These are phyloP conservation scores for Blastobotrys ciferrii DNA, from an alignment of 1,139 yeast species.

Conservation along the genomic window DNA sequence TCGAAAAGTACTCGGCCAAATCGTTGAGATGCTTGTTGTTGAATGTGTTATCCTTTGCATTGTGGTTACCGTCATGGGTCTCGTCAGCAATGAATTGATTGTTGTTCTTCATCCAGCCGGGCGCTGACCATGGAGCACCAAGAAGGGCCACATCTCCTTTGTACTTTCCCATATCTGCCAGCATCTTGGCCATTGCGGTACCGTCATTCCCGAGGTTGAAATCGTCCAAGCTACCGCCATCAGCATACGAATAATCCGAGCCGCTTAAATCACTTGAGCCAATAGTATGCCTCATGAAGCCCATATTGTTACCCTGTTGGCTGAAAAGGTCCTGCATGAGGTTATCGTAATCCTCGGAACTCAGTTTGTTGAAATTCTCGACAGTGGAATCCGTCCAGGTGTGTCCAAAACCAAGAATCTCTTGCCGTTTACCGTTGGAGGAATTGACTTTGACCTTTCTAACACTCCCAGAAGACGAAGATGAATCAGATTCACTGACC, in stretches of 20 bases:
- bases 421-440: conserved; percentile 12
- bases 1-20: conserved; percentile 15
- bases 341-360: conserved; percentile 9
- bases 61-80: conserved; percentile 5
- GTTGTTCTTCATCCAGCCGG: conserved; percentile 23
- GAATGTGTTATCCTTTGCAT: conserved; percentile 11
- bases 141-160: conserved; percentile 16
- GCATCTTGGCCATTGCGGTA: conserved; percentile 16
- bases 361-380: conserved; percentile 7
- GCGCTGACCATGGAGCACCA: conserved; percentile 25
- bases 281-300: conserved; percentile 17
- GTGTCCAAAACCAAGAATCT: conserved; percentile 18
- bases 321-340: conserved; percentile 17
- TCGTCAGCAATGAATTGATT: conserved; percentile 9
- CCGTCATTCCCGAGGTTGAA: conserved; percentile 13
- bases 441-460: conserved; percentile 10
- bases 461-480: neutral
- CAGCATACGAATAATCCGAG: conserved; percentile 10
- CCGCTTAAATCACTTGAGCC: conserved; percentile 14
- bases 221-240: conserved; percentile 7
- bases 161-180: conserved; percentile 15
- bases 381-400: conserved; percentile 18
- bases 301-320: conserved; percentile 17
- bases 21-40: conserved; percentile 2
- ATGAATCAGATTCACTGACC: neutral